Evolutionary conservation across 306 rosid genomes (phyloP).

Genomic region (Cicer arietinum): DNA sequence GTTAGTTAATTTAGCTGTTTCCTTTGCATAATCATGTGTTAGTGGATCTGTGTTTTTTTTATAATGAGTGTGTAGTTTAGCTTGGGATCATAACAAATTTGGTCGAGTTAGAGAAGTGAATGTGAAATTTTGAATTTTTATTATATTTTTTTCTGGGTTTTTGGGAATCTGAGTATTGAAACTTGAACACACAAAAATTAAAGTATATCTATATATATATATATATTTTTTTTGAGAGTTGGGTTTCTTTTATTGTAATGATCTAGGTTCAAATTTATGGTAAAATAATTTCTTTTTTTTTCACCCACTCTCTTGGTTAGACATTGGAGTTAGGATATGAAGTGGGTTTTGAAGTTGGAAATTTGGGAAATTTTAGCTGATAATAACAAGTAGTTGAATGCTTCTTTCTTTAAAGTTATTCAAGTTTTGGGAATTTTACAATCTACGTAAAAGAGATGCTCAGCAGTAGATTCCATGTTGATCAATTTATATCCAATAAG

Average conservation of each 20-base stretch:
- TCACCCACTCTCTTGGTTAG: constrained; percentile 1
- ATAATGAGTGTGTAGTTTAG: constrained; percentile 45
- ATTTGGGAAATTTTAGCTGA: constrained; percentile 39
- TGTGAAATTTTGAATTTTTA: constrained; percentile 47
- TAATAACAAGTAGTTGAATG: constrained; percentile 41
- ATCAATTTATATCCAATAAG: constrained; percentile 16
- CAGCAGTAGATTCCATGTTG: constrained; percentile 13
- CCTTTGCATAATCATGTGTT: constrained; percentile 37
- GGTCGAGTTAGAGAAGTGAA: constrained; percentile 29
- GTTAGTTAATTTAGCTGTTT: constrained; percentile 49
- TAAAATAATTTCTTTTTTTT: constrained; percentile 30
- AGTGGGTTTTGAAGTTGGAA: constrained; percentile 41
- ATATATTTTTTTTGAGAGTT: constrained; percentile 37
- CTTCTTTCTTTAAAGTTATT: constrained; percentile 4
- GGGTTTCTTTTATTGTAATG: constrained; percentile 39
- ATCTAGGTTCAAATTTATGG: constrained; percentile 42
- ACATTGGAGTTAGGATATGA: constrained; percentile 19
- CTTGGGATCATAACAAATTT: constrained; percentile 49
- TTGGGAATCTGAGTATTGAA: constrained; percentile 43
- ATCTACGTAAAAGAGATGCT: background rate
- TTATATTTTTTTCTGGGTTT: constrained; percentile 26
- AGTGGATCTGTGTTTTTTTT: constrained; percentile 73
- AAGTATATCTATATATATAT: constrained; percentile 33
- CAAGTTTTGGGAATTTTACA: constrained; percentile 36
- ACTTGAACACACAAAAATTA: background rate